Conservation (phyloP, 306 rosid species). For the Adenanthera pavonina region DNA sequence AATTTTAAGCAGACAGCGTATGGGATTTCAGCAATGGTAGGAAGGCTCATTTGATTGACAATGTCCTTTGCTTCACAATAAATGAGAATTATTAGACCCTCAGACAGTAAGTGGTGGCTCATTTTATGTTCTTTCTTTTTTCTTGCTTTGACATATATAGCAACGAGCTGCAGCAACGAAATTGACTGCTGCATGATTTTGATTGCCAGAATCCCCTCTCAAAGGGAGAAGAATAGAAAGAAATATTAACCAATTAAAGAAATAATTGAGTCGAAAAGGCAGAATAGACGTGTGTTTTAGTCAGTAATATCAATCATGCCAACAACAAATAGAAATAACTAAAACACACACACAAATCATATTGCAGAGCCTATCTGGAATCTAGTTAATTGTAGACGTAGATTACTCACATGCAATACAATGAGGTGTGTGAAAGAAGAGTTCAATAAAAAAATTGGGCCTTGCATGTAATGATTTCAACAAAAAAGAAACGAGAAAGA, state of each 20-base stretch:
- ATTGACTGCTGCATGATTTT: constrained; percentile 1
- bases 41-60: constrained; percentile 4
- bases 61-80: neutral
- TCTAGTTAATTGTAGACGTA: neutral
- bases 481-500: neutral
- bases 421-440: neutral
- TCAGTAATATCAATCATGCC: constrained; percentile 12
- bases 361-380: neutral
- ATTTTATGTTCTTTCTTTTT: neutral
- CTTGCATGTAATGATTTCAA: constrained; percentile 7
- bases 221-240: neutral
- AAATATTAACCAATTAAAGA: neutral
- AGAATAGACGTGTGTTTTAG: neutral
- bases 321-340: neutral
- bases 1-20: neutral
- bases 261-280: constrained; percentile 18
- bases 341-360: neutral
- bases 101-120: neutral
- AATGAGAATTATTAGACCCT: neutral
- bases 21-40: neutral
- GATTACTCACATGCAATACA: neutral
- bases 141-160: neutral
- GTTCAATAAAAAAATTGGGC: neutral
- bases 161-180: constrained; percentile 1
- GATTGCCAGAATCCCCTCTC: neutral